Base-by-base conservation (phyloP, 306 rosid species). In the Sophora flavescens region DNA sequence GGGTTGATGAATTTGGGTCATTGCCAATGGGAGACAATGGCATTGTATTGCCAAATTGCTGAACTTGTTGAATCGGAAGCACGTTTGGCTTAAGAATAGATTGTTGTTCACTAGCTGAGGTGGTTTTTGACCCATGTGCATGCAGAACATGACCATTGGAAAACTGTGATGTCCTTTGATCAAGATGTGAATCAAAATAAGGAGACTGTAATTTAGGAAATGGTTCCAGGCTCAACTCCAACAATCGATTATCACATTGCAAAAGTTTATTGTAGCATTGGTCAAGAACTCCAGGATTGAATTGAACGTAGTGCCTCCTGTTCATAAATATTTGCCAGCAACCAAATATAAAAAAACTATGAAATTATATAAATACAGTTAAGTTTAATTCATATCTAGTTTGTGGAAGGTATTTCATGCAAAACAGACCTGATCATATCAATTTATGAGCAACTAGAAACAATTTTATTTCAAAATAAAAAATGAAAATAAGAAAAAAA, bases 241-340 rank as follows among this genome's bases (percentile, higher is more conserved):
- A n/a, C 66, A 90, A 72, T 52, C 85, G 74, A 12, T 15, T 63
- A 30, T 85, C 89, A 0, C 67, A 47, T 47, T 78, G 78, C 50
- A 85, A 33, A 16, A 90, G 74, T 66, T 77, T 83, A 35, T 36
- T 35, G 1, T 74, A 90, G 72, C 77, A 86, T 56, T 71, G 64
- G 63, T 85, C 87, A 61, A 88, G 88, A 14, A 70, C 75, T 28
- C 89, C 89, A 0, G 75, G 81, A 64, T 87, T 85, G 56, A 88
- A 86, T 63, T 75, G 79, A 64, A 85, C 53, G 69, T 16, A 76
- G 67, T 80, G 85, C 75, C 70, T 76, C 85, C 87, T 80, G 57
- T 18, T 14, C 1, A 16, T 7, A 66, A 28, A 63, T 13, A 60
- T 58, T 42, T 38, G 28, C 66, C 70, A 68, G 6, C 26, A 51